Percentiles rank a stretch among this genome's conserved stretches.
These are phyloP conservation scores for Rhodotorula sp. DNA, from an alignment of 1,284 basidiomycete genomes.

Conservation along the genomic window DNA sequence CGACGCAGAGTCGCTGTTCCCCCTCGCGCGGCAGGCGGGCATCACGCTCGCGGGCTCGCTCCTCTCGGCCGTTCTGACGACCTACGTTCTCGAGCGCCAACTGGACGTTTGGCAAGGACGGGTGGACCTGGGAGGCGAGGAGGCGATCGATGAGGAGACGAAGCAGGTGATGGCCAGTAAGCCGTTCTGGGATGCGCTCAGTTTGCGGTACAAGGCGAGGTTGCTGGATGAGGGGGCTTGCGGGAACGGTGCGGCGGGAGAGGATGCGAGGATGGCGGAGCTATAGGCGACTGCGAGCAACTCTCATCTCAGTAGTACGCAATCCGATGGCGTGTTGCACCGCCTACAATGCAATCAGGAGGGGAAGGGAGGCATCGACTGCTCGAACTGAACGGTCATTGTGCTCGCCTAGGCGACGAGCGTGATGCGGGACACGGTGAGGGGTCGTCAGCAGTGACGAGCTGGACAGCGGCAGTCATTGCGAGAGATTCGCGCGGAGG, in stretches of 20 bases:
- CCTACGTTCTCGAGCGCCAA: constrained; percentile 17
- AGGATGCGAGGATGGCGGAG: background rate
- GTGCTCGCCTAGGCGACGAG: background rate
- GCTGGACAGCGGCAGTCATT: background rate
- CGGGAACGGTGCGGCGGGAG: background rate
- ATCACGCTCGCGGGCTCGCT: constrained; percentile 6
- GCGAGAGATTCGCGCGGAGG: background rate
- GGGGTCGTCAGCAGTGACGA: constrained; percentile 2
- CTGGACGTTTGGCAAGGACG: constrained; percentile 12
- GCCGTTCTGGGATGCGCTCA: constrained; percentile 27
- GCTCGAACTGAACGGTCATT: no score
- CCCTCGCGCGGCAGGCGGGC: constrained; percentile 11
- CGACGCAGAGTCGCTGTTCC: constrained; percentile 17
- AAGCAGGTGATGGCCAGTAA: constrained; percentile 3
- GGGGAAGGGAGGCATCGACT: no score
- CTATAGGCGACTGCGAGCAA: no score
- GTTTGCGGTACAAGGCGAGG: constrained; percentile 20
- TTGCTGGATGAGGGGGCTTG: background rate
- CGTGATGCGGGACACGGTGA: background rate
- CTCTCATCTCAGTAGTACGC: no score
- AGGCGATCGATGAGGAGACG: constrained; percentile 15
- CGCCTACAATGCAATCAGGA: no score
- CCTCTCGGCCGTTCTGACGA: constrained; percentile 19
- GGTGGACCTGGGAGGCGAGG: background rate
- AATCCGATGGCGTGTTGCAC: no score